Evolutionary conservation across 1,284 basidiomycete genomes (phyloP).

Genomic region (Exobasidium rhododendri): DNA sequence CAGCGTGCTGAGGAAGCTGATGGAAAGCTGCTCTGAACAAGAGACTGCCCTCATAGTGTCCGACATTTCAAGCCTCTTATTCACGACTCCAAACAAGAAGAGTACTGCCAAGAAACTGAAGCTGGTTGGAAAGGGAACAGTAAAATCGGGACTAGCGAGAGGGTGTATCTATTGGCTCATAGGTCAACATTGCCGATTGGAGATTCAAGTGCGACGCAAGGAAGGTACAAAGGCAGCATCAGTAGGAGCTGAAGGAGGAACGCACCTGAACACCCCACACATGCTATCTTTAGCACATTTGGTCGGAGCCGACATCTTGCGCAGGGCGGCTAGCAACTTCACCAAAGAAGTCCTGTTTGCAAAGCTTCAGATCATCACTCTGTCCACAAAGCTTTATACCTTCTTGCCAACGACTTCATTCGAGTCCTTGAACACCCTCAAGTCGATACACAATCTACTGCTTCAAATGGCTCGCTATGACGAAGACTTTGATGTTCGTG

Average conservation of each 20-base stretch:
- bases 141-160: slow-evolving; percentile 29
- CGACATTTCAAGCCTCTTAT: slow-evolving; percentile 34
- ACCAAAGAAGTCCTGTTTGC: slow-evolving; percentile 30
- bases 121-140: slow-evolving; percentile 34
- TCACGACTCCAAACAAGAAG: slow-evolving; percentile 15
- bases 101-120: slow-evolving; percentile 15
- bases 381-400: slow-evolving; percentile 39
- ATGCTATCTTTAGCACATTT: slow-evolving; percentile 28
- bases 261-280: slow-evolving; percentile 21
- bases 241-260: too few species aligned
- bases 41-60: slow-evolving; percentile 29
- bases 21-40: background rate
- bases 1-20: background rate
- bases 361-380: slow-evolving; percentile 41
- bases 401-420: slow-evolving; percentile 22
- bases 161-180: slow-evolving; percentile 47
- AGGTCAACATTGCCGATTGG: slow-evolving; percentile 38
- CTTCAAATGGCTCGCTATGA: slow-evolving; percentile 43
- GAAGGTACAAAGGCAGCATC: background rate
- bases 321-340: slow-evolving; percentile 45
- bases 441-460: slow-evolving; percentile 32
- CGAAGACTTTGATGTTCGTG: slow-evolving; percentile 40
- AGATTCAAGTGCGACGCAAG: slow-evolving; percentile 18
- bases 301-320: slow-evolving; percentile 44
- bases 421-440: slow-evolving; percentile 17